Base-by-base conservation (phyloP, 225 moss, liverwort and hornwort species). In the Sphagnum contortum region DNA sequence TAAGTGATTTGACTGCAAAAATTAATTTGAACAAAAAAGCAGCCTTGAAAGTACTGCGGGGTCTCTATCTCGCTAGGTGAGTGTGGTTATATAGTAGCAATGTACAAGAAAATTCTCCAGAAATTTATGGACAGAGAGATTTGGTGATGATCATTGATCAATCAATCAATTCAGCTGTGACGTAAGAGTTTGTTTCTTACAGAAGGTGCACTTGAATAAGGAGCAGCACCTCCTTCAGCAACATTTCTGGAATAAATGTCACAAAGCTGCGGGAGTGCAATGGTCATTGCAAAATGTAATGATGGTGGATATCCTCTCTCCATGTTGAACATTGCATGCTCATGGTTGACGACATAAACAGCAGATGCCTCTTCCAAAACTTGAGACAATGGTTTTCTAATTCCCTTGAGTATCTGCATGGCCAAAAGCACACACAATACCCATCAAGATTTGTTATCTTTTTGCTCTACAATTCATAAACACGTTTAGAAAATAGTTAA, bases 291-390 rank as follows among this genome's bases (percentile, higher is more conserved):
- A 71, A 80, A 84, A 46, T 84, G 73, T 9, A 80, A 60, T 12
- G 83, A 75, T 54, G 74, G 77, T 3, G 68, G 45, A 57, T 68
- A 64, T 13, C 77, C 77, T 57, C 68, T 70, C 45, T 66, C 69
- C 12, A 61, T 58, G 45, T 48, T 66, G 68, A 57, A 66, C 3
- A 72, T 63, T 55, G 81, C 79, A 53, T 79, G 68, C 59, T 80
- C 77, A 7, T 73, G 70, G 57, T 75, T 77, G 2, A 80, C 83
- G 12, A 62, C 52, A 45, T 84, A 80, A 11, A 84, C 66, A 61
- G 83, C 83, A 64, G 80, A 84, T n/a, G 83, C 70, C 77, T 84
- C 83, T 73, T 84, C 83, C 83, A 72, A 64, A 7, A 78, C 68
- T 66, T 77, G 83, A 5, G 60, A 57, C 12, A 75, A 48, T 51